Percentiles rank a stretch among this genome's conserved stretches.
These are phyloP conservation scores for Diaporthe velutina DNA, from an alignment of 2,329 filamentous ascomycete genomes.

Conservation along the genomic window DNA sequence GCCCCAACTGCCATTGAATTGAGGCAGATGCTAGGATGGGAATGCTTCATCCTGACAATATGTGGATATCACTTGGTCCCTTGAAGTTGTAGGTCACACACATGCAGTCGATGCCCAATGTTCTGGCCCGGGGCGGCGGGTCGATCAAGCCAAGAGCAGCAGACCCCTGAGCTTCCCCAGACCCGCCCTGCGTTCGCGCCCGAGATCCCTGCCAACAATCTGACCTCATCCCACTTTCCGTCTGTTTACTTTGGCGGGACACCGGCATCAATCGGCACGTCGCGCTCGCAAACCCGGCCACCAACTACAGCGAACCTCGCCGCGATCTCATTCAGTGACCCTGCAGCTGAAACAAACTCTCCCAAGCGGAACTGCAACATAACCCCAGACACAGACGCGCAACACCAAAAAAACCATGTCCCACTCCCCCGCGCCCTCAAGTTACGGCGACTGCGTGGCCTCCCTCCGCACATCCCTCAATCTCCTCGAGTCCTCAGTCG, in stretches of 20 bases:
- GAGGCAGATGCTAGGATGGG: too few relatives aligned
- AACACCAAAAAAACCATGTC: conserved; percentile 28
- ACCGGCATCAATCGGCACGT: neutral
- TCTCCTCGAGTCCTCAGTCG: conserved; percentile 71
- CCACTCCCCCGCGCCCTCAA: conserved; percentile 41
- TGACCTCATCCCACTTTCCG: conserved; percentile 5
- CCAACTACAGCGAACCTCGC: neutral
- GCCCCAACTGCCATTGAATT: neutral
- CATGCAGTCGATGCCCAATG: neutral
- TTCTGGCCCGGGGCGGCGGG: conserved; percentile 5
- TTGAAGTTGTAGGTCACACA: neutral
- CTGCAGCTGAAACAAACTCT: too few relatives aligned
- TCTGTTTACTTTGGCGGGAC: conserved; percentile 17
- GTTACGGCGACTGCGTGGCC: conserved; percentile 70
- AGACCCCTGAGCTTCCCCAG: conserved; percentile 32
- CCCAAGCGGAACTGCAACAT: too few relatives aligned
- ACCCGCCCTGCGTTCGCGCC: conserved; percentile 12
- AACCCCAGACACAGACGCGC: neutral
- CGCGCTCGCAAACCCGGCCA: neutral
- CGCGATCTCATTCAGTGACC: too few relatives aligned
- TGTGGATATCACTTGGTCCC: neutral
- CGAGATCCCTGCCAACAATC: conserved; percentile 15
- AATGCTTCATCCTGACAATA: neutral
- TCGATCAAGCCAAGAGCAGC: neutral
- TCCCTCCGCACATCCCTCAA: conserved; percentile 71